Base-by-base conservation (phyloP, 2,329 filamentous ascomycete genomes). In the Helotiales sp. region DNA sequence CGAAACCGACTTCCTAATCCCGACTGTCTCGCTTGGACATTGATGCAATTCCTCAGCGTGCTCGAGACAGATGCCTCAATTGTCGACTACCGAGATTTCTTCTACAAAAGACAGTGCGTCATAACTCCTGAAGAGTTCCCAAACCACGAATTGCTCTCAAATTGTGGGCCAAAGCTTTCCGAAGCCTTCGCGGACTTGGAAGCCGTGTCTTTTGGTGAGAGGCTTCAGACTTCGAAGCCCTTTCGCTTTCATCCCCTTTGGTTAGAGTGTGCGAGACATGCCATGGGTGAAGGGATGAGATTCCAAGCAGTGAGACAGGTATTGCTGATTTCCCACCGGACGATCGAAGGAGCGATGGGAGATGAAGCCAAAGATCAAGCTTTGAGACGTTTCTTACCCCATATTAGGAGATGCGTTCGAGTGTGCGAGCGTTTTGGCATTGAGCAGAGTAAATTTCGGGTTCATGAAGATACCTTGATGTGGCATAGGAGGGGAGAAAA, bases 61-160 rank as follows among this genome's bases (percentile, higher is more conserved):
- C 40, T 61, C 13, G 58, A 61, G 26, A 50, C 58, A 17, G 43
- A 61, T 22, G 20, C 40, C 22, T 32, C 22, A 11, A 24, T 22
- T 32, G 40, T 34, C 26, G 58, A 61, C 43, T 49, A 45, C 8
- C 40, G 58, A 61, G 58, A 61, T 30, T 61, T 61, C 26, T 61
- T 61, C 40, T 61, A 47, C 43, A 30, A 32, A 20, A 13, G 45
- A 22, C 45, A 30, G 30, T 61, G 58, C 34, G 11, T 49, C 4
- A 50, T 61, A 11, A 34, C 15, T 7, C 24, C 58, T 5, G 17
- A 22, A 8, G 43, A 61, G 17, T 61, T 61, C 11, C 40, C 58
- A 6, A 26, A 61, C 15, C 26, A 49, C 26, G 58, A 61, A 15
- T 10, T 61, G 26, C 40, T 50, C 0, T 28, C 40, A 8, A 49